Evolutionary conservation across 352 stramenopile genomes (phyloP), one percentile per base, ranked within the genome.

Genomic region (Phytophthora meadii): DNA sequence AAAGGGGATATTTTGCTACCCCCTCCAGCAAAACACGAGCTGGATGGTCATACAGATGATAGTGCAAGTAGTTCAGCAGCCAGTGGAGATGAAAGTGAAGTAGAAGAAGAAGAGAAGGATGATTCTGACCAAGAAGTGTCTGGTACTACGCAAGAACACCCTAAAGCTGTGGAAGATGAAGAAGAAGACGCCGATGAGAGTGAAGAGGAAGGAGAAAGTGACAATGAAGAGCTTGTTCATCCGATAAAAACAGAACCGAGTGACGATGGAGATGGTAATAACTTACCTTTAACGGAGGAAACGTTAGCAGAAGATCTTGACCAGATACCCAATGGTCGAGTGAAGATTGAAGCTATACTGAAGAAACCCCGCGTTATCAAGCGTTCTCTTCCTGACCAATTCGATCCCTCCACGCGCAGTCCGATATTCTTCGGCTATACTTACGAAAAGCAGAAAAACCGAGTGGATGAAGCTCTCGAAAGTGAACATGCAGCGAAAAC

Each of bases 11-110:
- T 81, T 39, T 41, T 88, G 39, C 46, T 90, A 8, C 77, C 79
- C 3, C 79, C 82, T 28, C 71, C 70, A 10, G 76, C 67, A 11
- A 78, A 82, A 46, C 71, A 93, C 48, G 84, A 91, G 56, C 87
- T 90, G 32, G 84, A 93, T 52, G 87, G 82, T 7, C 81, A 92
- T 64, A 94, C 87, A 1, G 87, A 94, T 39, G 82, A 94, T 45
- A 92, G 84, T 40, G 84, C 82, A 2, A 90, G 75, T 48, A 81
- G 69, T 22, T 94, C 87, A 5, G 87, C 77, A 8, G 82, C 76
- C 3, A 91, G 82, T 48, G 79, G 62, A 0, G 77, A 92, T 1
- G 76, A 82, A 11, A 73, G 46, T 8, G 68, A 72, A 5, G 64
- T 39, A 2, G 67, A 74, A 12, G 75, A 67, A 22, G 49, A 40